phyloP scores from a whole-genome alignment of 208 protist genomes.

The Leishmania martiniquensis region DNA sequence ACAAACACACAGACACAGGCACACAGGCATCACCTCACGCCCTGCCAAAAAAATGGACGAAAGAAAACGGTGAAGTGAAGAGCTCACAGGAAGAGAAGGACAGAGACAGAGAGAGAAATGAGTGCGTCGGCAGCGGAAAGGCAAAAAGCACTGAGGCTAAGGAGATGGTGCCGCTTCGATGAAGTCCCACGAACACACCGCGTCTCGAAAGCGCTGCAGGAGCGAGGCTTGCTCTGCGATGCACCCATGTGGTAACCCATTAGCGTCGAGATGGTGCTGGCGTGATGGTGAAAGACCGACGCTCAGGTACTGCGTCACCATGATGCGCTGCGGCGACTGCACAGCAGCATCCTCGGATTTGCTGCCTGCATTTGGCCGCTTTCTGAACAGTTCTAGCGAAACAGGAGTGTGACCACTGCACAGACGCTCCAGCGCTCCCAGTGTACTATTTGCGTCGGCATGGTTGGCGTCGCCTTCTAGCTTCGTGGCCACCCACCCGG shows the following conservation, averaged over 20 bases:
- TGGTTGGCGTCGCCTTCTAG: background rate
- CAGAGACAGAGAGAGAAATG: background rate
- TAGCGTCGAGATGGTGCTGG: background rate
- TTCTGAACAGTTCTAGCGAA: background rate
- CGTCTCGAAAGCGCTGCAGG: constrained; percentile 25
- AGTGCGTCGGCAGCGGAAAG: background rate
- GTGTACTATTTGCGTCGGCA: background rate
- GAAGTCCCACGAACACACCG: constrained; percentile 16
- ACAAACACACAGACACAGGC: too few species aligned
- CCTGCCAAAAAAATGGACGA: too few species aligned
- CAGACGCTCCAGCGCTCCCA: background rate
- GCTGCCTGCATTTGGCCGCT: background rate
- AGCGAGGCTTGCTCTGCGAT: constrained; percentile 6
- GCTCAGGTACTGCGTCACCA: constrained; percentile 30
- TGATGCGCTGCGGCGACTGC: background rate
- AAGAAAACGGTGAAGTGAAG: too few species aligned
- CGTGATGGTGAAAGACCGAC: background rate
- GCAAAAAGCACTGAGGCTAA: background rate
- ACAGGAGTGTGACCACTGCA: background rate
- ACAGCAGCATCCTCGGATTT: background rate
- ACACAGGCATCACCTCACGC: too few species aligned
- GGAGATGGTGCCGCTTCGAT: background rate
- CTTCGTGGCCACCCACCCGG: constrained; percentile 24
- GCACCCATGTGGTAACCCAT: background rate
- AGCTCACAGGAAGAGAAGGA: too few species aligned